Conservation (phyloP, 768 basidiomycete species). For the Gyrodon lividus region DNA sequence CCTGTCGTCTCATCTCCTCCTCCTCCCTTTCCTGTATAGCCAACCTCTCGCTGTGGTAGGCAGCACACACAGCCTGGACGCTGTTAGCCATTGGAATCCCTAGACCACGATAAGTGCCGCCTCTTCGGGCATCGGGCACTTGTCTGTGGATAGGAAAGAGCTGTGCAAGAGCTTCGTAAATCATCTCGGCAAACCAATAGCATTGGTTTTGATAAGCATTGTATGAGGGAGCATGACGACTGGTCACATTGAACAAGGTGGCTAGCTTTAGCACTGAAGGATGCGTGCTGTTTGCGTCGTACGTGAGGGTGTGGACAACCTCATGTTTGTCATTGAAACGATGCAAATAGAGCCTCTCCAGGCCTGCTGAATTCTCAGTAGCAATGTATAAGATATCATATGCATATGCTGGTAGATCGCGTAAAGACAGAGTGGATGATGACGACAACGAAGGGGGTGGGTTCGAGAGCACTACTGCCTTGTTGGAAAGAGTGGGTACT, state of each 20-base stretch:
- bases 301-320: neutral
- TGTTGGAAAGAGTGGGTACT: neutral
- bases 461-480: neutral
- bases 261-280: neutral
- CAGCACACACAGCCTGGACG: neutral
- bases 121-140: neutral
- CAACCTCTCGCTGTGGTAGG: neutral
- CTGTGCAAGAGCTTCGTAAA: neutral
- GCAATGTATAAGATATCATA: neutral
- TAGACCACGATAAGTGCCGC: neutral
- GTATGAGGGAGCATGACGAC: neutral
- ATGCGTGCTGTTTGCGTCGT: neutral
- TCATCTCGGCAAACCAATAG: neutral
- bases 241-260: neutral
- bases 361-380: neutral
- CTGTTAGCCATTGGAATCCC: neutral
- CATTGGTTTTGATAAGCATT: neutral
- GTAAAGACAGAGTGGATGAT: neutral
- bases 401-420: neutral
- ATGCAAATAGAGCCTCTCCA: neutral
- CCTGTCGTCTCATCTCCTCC: neutral
- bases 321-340: too few species aligned
- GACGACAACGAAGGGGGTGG: neutral
- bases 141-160: neutral
- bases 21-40: neutral